Conservation (phyloP, 176 grass and related monocot genomes). For the Lolium perenne region DNA sequence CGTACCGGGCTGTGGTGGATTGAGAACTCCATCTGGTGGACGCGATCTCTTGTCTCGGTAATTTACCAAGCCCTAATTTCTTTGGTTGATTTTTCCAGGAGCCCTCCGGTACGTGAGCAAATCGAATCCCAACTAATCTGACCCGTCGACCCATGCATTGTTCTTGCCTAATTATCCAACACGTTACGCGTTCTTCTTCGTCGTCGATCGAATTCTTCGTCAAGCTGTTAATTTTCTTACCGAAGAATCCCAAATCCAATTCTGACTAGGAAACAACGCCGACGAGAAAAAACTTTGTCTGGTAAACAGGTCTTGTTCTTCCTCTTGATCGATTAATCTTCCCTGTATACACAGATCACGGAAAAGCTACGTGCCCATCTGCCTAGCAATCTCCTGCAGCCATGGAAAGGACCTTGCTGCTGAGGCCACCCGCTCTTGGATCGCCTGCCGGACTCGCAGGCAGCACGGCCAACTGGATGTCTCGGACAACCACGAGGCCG, state of each 20-base stretch:
- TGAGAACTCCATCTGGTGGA: not conserved
- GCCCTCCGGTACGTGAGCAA: not conserved
- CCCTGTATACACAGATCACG: not conserved
- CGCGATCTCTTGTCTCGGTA: not conserved
- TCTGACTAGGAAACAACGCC: not conserved
- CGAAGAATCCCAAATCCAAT: not conserved
- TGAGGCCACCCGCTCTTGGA: not conserved
- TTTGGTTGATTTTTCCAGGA: not conserved
- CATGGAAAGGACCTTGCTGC: conserved; percentile 20
- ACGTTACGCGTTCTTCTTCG: not conserved
- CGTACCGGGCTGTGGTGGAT: not conserved
- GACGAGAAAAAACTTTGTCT: not conserved
- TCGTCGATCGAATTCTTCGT: not conserved
- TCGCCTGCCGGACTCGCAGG: not conserved
- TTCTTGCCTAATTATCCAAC: too few relatives aligned
- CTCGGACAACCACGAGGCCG: not conserved
- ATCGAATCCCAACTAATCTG: not conserved
- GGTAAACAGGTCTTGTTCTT: not conserved
- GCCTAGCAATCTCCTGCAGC: not conserved
- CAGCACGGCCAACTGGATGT: not conserved
- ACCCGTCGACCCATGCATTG: not conserved
- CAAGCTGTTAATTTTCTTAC: not conserved
- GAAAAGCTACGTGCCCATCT: not conserved
- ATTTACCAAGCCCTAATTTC: conserved; percentile 1
- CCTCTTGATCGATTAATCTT: conserved; percentile 4